These are phyloP conservation scores for Lyophyllum decastes DNA, from an alignment of 768 basidiomycete species.

Conservation along the genomic window DNA sequence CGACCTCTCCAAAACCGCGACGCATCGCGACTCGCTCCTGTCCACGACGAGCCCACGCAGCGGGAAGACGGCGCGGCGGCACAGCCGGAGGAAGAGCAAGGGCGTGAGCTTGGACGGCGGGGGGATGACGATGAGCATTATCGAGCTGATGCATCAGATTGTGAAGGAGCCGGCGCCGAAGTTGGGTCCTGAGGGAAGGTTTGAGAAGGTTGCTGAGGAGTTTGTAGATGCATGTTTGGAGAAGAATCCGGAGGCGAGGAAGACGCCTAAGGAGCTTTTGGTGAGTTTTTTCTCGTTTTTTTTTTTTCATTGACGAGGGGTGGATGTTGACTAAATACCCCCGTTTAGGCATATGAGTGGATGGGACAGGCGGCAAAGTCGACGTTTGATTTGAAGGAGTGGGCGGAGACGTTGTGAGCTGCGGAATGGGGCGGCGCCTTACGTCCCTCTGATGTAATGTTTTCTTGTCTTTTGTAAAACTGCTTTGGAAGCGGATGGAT, in stretches of 20 bases:
- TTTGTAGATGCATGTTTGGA: slow-evolving; percentile 89
- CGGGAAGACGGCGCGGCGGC: slow-evolving; percentile 1
- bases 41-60: not conserved
- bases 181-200: slow-evolving; percentile 67
- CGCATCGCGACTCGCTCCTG: not conserved
- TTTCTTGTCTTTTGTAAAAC: too few relatives aligned
- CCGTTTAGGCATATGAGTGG: slow-evolving; percentile 66
- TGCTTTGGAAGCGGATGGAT: too few relatives aligned
- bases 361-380: slow-evolving; percentile 59
- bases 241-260: slow-evolving; percentile 84
- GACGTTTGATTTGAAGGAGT: slow-evolving; percentile 70
- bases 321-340: not conserved
- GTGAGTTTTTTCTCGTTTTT: slow-evolving; percentile 40
- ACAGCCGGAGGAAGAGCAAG: slow-evolving; percentile 76
- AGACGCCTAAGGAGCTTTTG: slow-evolving; percentile 83
- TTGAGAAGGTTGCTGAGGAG: slow-evolving; percentile 67
- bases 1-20: slow-evolving; percentile 42
- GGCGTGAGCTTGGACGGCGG: slow-evolving; percentile 90
- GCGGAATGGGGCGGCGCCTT: not conserved
- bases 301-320: slow-evolving; percentile 3
- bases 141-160: slow-evolving; percentile 96
- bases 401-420: slow-evolving; percentile 68
- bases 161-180: slow-evolving; percentile 97
- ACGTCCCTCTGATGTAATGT: too few relatives aligned
- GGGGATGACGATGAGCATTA: slow-evolving; percentile 95